A percentile compares a stretch with the other conserved stretches of the same genome.
phyloP scores from a whole-genome alignment of 805 yeast species.

The Metschnikowia matae region DNA sequence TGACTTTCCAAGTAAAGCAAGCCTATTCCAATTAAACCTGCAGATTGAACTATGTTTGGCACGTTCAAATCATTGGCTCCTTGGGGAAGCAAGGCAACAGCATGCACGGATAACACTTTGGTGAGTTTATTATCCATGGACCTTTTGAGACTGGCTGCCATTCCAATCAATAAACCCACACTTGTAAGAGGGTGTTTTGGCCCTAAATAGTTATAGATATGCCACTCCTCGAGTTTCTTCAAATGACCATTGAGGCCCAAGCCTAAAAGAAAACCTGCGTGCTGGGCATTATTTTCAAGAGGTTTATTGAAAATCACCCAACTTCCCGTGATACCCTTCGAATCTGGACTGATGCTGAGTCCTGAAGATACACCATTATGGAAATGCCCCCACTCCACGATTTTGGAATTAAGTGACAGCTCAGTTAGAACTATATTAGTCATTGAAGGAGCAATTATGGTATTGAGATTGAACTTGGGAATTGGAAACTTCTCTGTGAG shows the following conservation, averaged over 20 bases:
- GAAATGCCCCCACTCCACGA: constrained; percentile 78
- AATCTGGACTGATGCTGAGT: constrained; percentile 62
- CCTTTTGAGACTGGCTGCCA: constrained; percentile 84
- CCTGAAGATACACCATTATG: constrained; percentile 93
- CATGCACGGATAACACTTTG: constrained; percentile 88
- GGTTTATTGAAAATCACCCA: constrained; percentile 92
- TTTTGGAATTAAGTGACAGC: constrained; percentile 44
- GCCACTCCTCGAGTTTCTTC: constrained; percentile 87
- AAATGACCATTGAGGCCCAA: constrained; percentile 90
- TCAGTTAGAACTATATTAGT: constrained; percentile 60
- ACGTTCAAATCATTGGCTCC: constrained; percentile 91
- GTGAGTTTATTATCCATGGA: constrained; percentile 83
- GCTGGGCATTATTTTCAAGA: constrained; percentile 63
- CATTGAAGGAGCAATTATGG: constrained; percentile 60
- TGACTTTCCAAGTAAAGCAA: constrained; percentile 71
- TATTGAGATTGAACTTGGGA: constrained; percentile 68
- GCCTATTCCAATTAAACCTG: constrained; percentile 89
- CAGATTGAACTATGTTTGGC: constrained; percentile 76
- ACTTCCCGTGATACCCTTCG: constrained; percentile 73
- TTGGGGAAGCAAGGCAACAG: constrained; percentile 82
- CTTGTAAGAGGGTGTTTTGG: constrained; percentile 84
- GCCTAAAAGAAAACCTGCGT: constrained; percentile 93
- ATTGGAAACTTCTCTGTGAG: constrained; percentile 81
- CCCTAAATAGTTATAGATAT: constrained; percentile 85
- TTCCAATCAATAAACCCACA: constrained; percentile 82